A percentile compares a stretch with the other conserved stretches of the same genome.
Conservation (phyloP, 2,329 filamentous ascomycete species). For the Penicillium palitans region DNA sequence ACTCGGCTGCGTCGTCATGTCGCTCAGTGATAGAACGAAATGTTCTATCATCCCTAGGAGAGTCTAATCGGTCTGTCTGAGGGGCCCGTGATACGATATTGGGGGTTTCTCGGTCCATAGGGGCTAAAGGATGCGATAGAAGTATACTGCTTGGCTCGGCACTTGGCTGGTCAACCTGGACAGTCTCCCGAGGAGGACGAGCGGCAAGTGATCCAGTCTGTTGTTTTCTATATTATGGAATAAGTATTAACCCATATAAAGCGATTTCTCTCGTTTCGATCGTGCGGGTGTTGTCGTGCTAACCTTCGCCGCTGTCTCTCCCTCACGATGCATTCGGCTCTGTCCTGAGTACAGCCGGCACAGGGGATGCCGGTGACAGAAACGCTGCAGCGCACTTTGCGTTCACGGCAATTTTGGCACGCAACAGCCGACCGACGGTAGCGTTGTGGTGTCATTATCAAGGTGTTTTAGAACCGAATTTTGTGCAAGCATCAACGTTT, state of each 20-base stretch:
- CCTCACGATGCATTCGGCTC: neutral
- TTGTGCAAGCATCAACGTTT: neutral
- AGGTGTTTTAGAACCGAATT: neutral
- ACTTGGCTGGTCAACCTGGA: neutral
- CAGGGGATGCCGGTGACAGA: conserved; percentile 32
- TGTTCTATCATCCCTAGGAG: neutral
- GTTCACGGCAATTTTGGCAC: conserved; percentile 23
- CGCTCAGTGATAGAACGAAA: neutral
- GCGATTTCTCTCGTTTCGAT: neutral
- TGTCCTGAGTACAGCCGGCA: conserved; percentile 30
- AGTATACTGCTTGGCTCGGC: neutral
- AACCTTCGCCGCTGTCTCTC: neutral
- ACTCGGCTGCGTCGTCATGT: conserved; percentile 21
- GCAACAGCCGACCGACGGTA: conserved; percentile 20
- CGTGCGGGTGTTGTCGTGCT: conserved; percentile 11
- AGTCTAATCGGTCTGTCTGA: neutral
- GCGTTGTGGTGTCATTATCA: conserved; percentile 8
- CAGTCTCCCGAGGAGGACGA: neutral
- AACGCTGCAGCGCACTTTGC: conserved; percentile 24
- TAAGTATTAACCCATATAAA: neutral
- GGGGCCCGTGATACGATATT: neutral
- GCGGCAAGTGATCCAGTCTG: neutral
- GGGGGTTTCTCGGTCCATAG: neutral
- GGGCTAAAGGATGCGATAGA: neutral
- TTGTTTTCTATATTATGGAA: neutral